These are phyloP conservation scores for Epichloe uncinata DNA, from an alignment of 2,329 filamentous ascomycete genomes.

Conservation along the genomic window DNA sequence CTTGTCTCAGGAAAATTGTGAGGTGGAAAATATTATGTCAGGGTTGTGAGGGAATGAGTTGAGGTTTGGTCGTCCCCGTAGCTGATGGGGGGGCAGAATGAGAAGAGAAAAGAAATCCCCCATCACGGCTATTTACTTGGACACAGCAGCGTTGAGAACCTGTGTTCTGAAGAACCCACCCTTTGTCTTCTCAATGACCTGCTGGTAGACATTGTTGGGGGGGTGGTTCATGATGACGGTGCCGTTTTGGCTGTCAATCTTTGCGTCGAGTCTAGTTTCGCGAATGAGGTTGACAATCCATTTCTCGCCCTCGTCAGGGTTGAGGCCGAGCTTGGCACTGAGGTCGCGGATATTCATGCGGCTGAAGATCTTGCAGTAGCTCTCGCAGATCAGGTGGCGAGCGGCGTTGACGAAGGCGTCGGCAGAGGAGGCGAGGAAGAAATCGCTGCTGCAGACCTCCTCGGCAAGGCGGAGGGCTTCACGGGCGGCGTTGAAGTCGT, in stretches of 20 bases:
- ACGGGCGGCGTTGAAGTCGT: conserved; percentile 79
- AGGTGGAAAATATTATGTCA: neutral
- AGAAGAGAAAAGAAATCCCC: neutral
- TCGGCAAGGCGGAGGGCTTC: conserved; percentile 84
- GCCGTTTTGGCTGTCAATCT: conserved; percentile 98
- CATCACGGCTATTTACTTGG: conserved; percentile 26
- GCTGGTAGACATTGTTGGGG: conserved; percentile 95
- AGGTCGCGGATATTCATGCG: conserved; percentile 97
- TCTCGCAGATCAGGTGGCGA: conserved; percentile 93
- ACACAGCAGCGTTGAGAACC: conserved; percentile 62
- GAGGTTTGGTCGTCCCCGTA: neutral
- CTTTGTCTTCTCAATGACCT: conserved; percentile 98
- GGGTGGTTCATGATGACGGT: conserved; percentile 99
- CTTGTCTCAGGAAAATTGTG: neutral
- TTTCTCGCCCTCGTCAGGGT: conserved; percentile 94
- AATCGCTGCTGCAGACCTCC: conserved; percentile 82
- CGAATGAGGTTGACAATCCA: conserved; percentile 99
- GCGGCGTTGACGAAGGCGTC: conserved; percentile 90
- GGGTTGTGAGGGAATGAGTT: neutral
- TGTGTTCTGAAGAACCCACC: conserved; percentile 97
- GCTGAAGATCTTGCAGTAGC: conserved; percentile 99
- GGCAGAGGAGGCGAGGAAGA: conserved; percentile 78
- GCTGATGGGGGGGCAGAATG: neutral
- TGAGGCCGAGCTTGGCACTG: conserved; percentile 79
- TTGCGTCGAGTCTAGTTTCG: conserved; percentile 92